These are phyloP conservation scores for Colletotrichum falcatum DNA, from an alignment of 2,329 filamentous ascomycete genomes.

Conservation along the genomic window DNA sequence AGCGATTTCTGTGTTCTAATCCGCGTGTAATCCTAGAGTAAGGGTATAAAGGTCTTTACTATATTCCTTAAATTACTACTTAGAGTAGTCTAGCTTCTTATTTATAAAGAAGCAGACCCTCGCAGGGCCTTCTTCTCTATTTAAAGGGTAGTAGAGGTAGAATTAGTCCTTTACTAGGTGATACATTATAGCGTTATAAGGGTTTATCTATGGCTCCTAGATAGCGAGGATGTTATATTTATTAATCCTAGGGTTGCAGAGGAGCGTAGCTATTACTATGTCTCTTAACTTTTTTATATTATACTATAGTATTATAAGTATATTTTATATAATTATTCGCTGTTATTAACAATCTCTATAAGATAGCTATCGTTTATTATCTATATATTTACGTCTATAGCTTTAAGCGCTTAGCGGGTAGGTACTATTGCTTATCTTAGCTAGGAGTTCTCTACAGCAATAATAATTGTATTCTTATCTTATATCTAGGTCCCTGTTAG, in stretches of 20 bases:
- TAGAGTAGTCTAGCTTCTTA: slow-evolving; percentile 16
- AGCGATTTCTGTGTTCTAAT: too few relatives aligned
- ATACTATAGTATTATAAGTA: slow-evolving; percentile 23
- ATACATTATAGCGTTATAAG: slow-evolving; percentile 9
- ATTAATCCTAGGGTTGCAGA: slow-evolving; percentile 17
- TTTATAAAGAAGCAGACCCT: slow-evolving; percentile 22
- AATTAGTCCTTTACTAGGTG: slow-evolving; percentile 24
- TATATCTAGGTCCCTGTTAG: neutral
- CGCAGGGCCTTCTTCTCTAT: neutral
- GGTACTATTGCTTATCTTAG: slow-evolving; percentile 2
- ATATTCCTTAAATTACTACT: slow-evolving; percentile 10
- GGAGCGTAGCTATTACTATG: slow-evolving; percentile 16
- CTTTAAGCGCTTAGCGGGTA: slow-evolving; percentile 10
- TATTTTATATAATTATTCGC: slow-evolving; percentile 16
- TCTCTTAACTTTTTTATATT: slow-evolving; percentile 26
- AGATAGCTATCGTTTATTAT: slow-evolving; percentile 14
- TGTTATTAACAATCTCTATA: slow-evolving; percentile 15
- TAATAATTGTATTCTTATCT: slow-evolving; percentile 3
- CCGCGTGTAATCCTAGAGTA: too few relatives aligned
- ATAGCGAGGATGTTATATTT: slow-evolving; percentile 24
- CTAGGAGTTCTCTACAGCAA: neutral
- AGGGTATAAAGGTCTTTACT: slow-evolving; percentile 13
- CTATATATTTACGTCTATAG: slow-evolving; percentile 16
- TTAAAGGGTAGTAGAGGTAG: slow-evolving; percentile 5
- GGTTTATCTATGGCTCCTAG: slow-evolving; percentile 19